Evolutionary conservation across 805 yeast genomes (phyloP), one percentile per base, ranked within the genome.

Genomic region (Deakozyma indianensis): DNA sequence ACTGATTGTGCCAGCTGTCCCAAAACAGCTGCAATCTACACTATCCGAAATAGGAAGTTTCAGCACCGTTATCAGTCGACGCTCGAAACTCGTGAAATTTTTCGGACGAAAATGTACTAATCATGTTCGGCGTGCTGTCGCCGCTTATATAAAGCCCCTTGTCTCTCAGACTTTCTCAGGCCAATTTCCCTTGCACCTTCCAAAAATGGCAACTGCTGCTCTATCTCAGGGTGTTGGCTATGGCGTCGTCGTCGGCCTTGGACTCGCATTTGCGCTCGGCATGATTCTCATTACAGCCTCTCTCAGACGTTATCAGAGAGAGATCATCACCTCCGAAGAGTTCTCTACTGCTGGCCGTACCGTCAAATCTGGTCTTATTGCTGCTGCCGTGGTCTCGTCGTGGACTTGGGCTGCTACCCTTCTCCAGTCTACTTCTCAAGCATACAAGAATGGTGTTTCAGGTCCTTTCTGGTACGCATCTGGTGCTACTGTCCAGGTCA

Each of bases 391-490:
- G 24, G 95, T 87, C 5, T 79, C 90, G 11, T 79, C 90, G 5
- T 88, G 97, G 97, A 86, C 96, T 7, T 80, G 87, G 87, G 83
- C 83, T n/a, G 84, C 86, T 2, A 83, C 94, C 1, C 64, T 83
- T 42, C 67, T 83, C 25, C 78, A 78, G 32, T 77, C 86, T 2
- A 76, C 94, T 1, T 75, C 94, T 20, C 87, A 82, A 60, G 84
- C 84, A 21, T 87, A 83, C 62, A 66, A 66, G 40, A 70, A 77
- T 47, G 97, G 97, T 56, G 74, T 88, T 4, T 66, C 79, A 27
- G 95, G 94, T 42, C 81, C 90, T 14, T 78, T 73, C 57, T 82
- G 77, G 65, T 88, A 88, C 60, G 95, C 95, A 5, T 75, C 92
- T 2, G 97, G 96, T 58, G 96, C 95, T 1, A 74, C 85, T 45